Evolutionary conservation across 164 flowering plant species (phyloP).

Genomic region (grape (Vitis vinifera)): ASM3070453v1 NC_081809.1:19950501-19951000

Average conservation of each 20-base stretch:
- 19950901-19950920: slow-evolving; percentile 77
- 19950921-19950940: slow-evolving; percentile 85
- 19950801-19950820: slow-evolving; percentile 99
- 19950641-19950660: slow-evolving; percentile 86
- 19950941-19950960: slow-evolving; percentile 5
- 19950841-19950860: slow-evolving; percentile 17
- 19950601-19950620: slow-evolving; percentile 95
- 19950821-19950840: slow-evolving; percentile 74
- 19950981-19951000: slow-evolving; percentile 85
- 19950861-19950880: slow-evolving; percentile 18
- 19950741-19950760: slow-evolving; percentile 41
- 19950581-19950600: slow-evolving; percentile 73
- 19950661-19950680: slow-evolving; percentile 66
- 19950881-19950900: slow-evolving; percentile 39
- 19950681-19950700: slow-evolving; percentile 10
- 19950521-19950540: not conserved
- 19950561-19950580: slow-evolving; percentile 67
- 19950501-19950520: not conserved
- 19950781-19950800: slow-evolving; percentile 58
- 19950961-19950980: slow-evolving; percentile 25
- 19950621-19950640: slow-evolving; percentile 94
- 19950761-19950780: slow-evolving; percentile 73
- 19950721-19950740: slow-evolving; percentile 2
- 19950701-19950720: not conserved
- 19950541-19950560: not conserved